Percentiles rank a stretch among this genome's conserved stretches.
Conservation (phyloP, 257 asterid species). For the Linaria vulgaris region DNA sequence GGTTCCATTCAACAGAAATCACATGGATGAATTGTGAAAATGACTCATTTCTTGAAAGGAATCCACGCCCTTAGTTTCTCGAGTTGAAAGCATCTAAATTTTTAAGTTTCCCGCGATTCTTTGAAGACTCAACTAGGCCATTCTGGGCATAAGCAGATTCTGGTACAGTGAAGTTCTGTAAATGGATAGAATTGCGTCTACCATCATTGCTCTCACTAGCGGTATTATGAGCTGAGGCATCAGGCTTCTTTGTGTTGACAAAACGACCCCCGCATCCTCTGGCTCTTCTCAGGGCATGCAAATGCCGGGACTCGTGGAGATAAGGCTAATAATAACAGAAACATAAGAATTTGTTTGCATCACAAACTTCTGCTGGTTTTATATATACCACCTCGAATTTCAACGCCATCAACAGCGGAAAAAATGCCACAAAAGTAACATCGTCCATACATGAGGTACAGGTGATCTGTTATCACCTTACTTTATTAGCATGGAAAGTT, state of each 20-base stretch:
- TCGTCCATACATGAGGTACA: neutral
- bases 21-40: slow-evolving; percentile 28
- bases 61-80: slow-evolving; percentile 22
- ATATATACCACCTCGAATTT: neutral
- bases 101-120: slow-evolving; percentile 22
- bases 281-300: slow-evolving; percentile 54
- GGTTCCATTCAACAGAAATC: neutral
- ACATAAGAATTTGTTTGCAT: neutral
- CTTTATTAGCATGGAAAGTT: neutral
- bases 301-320: slow-evolving; percentile 61
- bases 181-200: slow-evolving; percentile 13
- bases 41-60: slow-evolving; percentile 29
- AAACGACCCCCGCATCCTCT: slow-evolving; percentile 77
- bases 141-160: slow-evolving; percentile 28
- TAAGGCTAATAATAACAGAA: slow-evolving; percentile 47
- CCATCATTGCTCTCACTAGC: slow-evolving; percentile 22
- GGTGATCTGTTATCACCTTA: neutral
- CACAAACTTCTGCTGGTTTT: neutral
- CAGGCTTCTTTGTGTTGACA: slow-evolving; percentile 44
- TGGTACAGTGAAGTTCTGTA: neutral
- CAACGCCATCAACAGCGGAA: neutral
- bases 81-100: slow-evolving; percentile 12
- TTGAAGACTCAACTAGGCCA: slow-evolving; percentile 10
- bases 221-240: slow-evolving; percentile 8
- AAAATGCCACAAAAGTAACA: neutral